These are phyloP conservation scores for Dittrichia graveolens DNA, from an alignment of 129 eudicot genomes.

Conservation along the genomic window DNA sequence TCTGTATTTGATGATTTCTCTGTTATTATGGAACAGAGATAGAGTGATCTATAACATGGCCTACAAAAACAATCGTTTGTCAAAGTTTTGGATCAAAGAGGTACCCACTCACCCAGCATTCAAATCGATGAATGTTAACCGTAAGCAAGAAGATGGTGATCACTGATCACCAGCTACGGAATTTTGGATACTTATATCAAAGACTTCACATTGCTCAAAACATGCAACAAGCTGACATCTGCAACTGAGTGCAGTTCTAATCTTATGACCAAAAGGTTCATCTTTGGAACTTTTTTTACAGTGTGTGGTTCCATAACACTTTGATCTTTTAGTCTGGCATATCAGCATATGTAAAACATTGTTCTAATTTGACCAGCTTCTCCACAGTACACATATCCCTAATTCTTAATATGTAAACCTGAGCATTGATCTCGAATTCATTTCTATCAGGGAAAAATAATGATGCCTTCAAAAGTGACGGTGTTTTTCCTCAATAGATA, in stretches of 20 bases:
- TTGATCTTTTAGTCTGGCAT: background rate
- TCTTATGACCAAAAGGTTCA: background rate
- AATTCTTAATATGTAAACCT: background rate
- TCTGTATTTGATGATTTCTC: too few relatives aligned
- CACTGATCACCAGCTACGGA: background rate
- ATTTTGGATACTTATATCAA: background rate
- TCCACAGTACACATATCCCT: background rate
- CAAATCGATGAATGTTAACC: background rate
- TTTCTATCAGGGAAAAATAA: background rate
- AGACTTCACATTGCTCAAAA: background rate
- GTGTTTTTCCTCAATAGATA: background rate
- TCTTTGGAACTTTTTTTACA: background rate
- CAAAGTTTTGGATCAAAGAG: background rate
- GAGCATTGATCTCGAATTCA: background rate
- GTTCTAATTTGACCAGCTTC: background rate
- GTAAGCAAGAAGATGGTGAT: background rate
- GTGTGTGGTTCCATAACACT: background rate
- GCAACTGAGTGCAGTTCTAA: too few relatives aligned
- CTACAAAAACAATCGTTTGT: background rate
- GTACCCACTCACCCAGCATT: too few relatives aligned
- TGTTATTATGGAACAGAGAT: conserved; percentile 1
- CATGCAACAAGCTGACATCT: too few relatives aligned
- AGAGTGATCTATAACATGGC: conserved; percentile 5
- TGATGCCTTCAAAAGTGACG: background rate
- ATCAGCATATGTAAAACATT: background rate